Evolutionary conservation across 2,329 filamentous ascomycete genomes (phyloP), one percentile per base, ranked within the genome.

Genomic region (Colletotrichum sp.): DNA sequence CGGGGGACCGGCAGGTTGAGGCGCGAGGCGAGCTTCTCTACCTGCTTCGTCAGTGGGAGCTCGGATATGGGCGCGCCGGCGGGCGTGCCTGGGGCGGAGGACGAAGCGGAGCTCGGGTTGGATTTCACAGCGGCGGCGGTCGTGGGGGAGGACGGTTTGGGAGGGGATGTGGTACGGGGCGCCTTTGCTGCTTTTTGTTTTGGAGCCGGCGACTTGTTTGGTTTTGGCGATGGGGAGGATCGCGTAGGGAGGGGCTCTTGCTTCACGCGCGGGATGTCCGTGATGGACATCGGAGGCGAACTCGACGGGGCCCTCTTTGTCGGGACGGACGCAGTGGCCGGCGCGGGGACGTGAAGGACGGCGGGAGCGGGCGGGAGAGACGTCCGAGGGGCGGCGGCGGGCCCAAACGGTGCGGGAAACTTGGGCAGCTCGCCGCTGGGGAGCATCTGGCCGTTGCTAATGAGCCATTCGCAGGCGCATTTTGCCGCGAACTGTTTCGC

Each of bases 401-500:
- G 52, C 13, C 63, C 60, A 7, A 74, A 78, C 6, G 59, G 3
- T 75, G 78, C 79, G 9, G 73, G 67, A 34, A 80, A 79, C 34
- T 69, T 72, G 16, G 80, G 76, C 26, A 75, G 76, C 10, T 66
- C 34, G 34, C 80, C 79, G 62, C 81, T 76, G 2, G 74, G 32
- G 3, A 79, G 79, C 81, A 86, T 84, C 36, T 78, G 76, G 10
- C 79, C 79, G 28, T 81, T 76, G 4, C 52, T 70, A 24, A 81
- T 79, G 18, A 90, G 82, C 83, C 85, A 89, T 9, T 85, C 81
- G 26, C 88, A 78, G 28, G 89, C 89, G 15, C 84, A 85, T 78
- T 86, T 87, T 26, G 90, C 89, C 1, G 90, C 90, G 77, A 88
- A 90, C 76, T 87, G 84, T 80, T 89, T 91, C 28, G 90, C 89